Conservation (phyloP, 164 flowering plant genomes). For the Stephania cephalantha region DNA sequence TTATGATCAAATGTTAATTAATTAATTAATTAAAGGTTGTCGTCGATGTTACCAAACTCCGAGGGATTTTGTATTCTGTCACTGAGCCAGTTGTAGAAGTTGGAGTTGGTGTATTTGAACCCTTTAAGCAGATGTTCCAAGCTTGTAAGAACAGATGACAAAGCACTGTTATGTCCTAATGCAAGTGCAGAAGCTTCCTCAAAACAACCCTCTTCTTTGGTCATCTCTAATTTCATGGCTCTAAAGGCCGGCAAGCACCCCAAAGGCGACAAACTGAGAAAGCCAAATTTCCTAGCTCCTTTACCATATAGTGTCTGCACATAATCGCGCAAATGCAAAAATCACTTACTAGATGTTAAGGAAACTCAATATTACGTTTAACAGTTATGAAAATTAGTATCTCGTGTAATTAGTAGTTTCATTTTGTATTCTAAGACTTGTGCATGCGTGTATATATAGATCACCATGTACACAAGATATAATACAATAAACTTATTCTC, state of each 20-base stretch:
- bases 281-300: conserved; percentile 55
- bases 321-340: background rate
- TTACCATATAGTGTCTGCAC: conserved; percentile 37
- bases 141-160: conserved; percentile 29
- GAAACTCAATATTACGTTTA: no score
- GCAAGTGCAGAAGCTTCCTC: conserved; percentile 41
- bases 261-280: conserved; percentile 41
- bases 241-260: conserved; percentile 56
- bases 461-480: no score
- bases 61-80: conserved; percentile 35
- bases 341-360: no score
- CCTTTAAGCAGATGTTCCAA: conserved; percentile 26
- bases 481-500: no score
- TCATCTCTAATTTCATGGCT: conserved; percentile 28
- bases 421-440: no score
- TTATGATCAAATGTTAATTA: background rate
- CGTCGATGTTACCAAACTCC: conserved; percentile 27
- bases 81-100: conserved; percentile 43
- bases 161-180: conserved; percentile 39
- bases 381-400: no score
- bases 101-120: conserved; percentile 41
- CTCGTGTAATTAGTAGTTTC: no score
- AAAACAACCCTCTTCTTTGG: conserved; percentile 35
- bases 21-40: no score
- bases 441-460: no score